Evolutionary conservation across 164 flowering plant species (phyloP).

Genomic region (Buxus sempervirens): DNA sequence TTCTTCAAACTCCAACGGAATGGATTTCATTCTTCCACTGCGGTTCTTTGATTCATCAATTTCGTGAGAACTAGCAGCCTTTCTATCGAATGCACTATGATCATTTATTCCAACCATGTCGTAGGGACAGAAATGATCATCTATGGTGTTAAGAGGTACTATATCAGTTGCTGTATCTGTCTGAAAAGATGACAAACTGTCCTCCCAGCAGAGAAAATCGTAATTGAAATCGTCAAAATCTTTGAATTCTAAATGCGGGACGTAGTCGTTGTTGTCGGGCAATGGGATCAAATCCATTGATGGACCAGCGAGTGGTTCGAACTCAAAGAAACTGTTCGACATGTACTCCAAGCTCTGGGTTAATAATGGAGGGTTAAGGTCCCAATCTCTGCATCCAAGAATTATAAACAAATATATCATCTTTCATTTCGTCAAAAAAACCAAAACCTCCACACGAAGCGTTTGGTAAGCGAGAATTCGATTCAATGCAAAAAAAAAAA

Average conservation of each 20-base stretch:
- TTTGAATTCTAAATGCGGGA: conserved; percentile 5
- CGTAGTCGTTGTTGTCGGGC: neutral
- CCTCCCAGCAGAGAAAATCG: neutral
- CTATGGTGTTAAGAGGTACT: neutral
- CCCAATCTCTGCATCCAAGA: neutral
- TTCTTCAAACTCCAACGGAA: conserved; percentile 42
- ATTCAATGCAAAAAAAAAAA: neutral
- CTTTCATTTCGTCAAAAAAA: neutral
- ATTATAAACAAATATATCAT: too few relatives aligned
- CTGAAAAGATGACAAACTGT: neutral
- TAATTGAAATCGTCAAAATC: conserved; percentile 4
- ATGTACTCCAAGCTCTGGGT: neutral
- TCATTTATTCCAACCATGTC: neutral
- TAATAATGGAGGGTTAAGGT: neutral
- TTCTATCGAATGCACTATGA: neutral
- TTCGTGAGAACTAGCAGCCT: neutral
- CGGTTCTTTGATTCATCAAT: conserved; percentile 1
- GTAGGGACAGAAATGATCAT: neutral
- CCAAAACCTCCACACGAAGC: too few relatives aligned
- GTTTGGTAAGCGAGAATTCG: too few relatives aligned
- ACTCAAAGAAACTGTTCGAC: neutral
- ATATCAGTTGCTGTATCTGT: neutral
- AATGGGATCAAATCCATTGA: conserved; percentile 1
- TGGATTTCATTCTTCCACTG: conserved; percentile 15
- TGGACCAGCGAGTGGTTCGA: neutral